Base-by-base conservation (phyloP, 805 yeast genomes). In the Metschnikowia bowlesiae region DNA sequence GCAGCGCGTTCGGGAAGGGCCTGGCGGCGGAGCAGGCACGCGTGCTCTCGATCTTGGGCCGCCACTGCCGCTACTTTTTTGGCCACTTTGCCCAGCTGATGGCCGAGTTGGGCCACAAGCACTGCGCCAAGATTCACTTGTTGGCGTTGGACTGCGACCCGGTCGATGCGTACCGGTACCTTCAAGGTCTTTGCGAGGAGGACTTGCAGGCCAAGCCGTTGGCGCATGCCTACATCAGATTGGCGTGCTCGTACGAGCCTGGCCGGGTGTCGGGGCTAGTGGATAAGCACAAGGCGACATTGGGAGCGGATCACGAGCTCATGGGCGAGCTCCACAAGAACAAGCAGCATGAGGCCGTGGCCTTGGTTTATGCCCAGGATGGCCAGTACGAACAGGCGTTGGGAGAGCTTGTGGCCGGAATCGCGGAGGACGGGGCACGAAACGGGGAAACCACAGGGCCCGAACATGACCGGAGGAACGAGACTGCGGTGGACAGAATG, bases 71-170 rank as follows among this genome's bases (percentile, higher is more conserved):
- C 11, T 45, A 45, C 29, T 59, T 71, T 35, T 49, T 63, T 1
- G 49, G 46, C 1, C 60, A 63, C 4, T 74, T 77, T 53, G 59
- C 71, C 1, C 52, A 48, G 1, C 66, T 62, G 8, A 65, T 80
- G 59, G 74, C 75, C 4, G 48, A 46, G 3, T 49, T 75, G 5
- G 62, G 82, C 9, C 59, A 69, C 11, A 58, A 57, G 13, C 63
- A 70, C 54, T 59, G 66, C 44, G 79, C 80, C 0, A 50, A 55
- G 1, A 52, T 81, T 35, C 81, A 80, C 56, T 43, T 50, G 1
- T 64, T 68, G 44, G 64, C 74, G 1, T 56, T 80, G 34, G 49
- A 58, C 1, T 53, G 71, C 26, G 46, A 64, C 9, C 69, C 64
- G 41, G 48, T 39, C 0, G 14, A 33, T 7, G 29, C 66, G 6